phyloP scores from a whole-genome alignment of 176 grass and related monocot species.

The Avena sativa region DNA sequence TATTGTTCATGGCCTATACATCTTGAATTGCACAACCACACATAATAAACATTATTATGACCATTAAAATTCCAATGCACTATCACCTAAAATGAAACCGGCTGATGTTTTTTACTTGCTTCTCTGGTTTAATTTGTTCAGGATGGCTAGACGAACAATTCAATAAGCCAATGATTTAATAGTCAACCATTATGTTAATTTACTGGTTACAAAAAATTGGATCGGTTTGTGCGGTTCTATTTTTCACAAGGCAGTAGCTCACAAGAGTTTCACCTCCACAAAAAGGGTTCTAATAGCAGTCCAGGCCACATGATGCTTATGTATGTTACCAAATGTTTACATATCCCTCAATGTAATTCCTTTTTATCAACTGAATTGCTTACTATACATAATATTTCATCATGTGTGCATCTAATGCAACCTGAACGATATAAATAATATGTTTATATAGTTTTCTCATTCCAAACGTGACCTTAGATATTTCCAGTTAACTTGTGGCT shows the following conservation, averaged over 20 bases:
- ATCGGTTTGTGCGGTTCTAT: background rate
- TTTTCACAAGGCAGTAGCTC: background rate
- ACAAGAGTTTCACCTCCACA: background rate
- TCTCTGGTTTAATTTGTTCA: too few species aligned
- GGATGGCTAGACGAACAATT: too few species aligned
- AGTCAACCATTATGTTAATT: too few species aligned
- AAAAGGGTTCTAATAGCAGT: too few species aligned
- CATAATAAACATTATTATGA: background rate
- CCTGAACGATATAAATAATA: too few species aligned
- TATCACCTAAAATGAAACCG: background rate
- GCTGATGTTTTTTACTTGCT: too few species aligned
- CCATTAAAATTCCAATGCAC: background rate
- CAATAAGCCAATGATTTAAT: background rate
- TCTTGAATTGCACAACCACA: background rate
- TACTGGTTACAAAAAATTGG: background rate
- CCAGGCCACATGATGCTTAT: background rate
- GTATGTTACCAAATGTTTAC: background rate
- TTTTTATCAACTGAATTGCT: background rate
- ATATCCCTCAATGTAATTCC: background rate
- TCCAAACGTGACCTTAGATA: too few species aligned
- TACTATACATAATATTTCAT: background rate
- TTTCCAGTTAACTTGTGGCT: too few species aligned
- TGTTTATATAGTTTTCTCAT: too few species aligned
- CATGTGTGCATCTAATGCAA: too few species aligned
- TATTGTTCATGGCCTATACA: background rate